Base-by-base conservation (phyloP, 1,284 basidiomycete genomes). In the Mycosarcoma maydis region DNA sequence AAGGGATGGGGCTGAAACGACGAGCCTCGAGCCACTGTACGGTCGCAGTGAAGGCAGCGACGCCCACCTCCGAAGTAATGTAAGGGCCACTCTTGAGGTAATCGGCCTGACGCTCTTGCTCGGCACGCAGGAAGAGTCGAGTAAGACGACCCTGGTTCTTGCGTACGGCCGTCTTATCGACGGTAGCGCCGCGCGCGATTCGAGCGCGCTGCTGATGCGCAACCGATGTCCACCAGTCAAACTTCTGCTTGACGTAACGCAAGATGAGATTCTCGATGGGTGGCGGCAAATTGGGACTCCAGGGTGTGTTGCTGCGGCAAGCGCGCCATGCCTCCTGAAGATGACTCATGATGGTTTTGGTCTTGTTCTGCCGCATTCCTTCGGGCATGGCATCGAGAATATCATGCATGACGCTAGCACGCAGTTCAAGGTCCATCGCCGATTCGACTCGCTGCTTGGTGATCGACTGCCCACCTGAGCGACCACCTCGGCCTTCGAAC, bases 381-480 rank as follows among this genome's bases (percentile, higher is more conserved):
- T 98, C 96, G 1, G 96, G 96, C 95, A 98, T 98, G 93, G 85
- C 85, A 70, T 84, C 82, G 41, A 75, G 86, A 72, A 98, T 97
- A 84, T 99, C 95, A 84, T 98, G 95, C 94, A 99, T 98, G 75
- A 99, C 95, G 48, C 94, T 94, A 0, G 96, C 96, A 66, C 96
- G 90, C 40, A 99, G 86, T 82, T 99, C 96, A 47, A 99, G 87
- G 83, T 98, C 96, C 79, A 96, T 98, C 82, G 98, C 94, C 4
- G 93, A 97, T 83, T 98, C 96, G 23, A 98, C 96, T 79, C 95
- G 90, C 84, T 99, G 96, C 84, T 99, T 99, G 23, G 96, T 99
- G 38, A 99, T 94, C 0, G 94, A 98, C 80, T 81, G 82, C 4
- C 81, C 82, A 37, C 82, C 80, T 84, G 98, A 97, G 82, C 92